Base-by-base conservation (phyloP, 2,329 filamentous ascomycete species). In the Penicillium hesseltinei region DNA sequence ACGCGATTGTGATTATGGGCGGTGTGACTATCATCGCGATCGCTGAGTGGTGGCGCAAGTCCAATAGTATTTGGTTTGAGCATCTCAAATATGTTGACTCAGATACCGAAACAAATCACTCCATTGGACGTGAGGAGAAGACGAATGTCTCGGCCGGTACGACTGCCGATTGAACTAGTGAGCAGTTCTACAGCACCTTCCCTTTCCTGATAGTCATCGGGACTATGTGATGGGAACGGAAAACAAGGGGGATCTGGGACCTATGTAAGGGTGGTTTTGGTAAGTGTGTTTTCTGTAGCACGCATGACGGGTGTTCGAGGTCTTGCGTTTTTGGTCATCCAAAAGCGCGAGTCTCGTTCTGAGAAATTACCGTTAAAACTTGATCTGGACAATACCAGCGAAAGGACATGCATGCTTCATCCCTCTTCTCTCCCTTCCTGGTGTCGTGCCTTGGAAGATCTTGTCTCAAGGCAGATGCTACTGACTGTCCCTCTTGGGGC, bases 301-400 rank as follows among this genome's bases (percentile, higher is more conserved):
- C 58, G 63, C 64, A 65, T 66, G 64, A 59, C 64, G 63, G 64
- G 63, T 65, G 64, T 66, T 64, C 64, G 64, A 63, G 57, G 49
- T 36, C 60, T 62, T 40, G 53, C 58, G 39, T 6, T 49, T 55
- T 50, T 55, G 53, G 38, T 44, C 31, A 25, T 36, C 56, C 56
- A 23, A 50, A 51, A 46, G 51, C 55, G 57, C 61, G 13, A 56
- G 35, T 42, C 61, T 71, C 63, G 72, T 70, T 74, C 73, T 76
- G 73, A 92, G 88, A 93, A 86, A 85, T 92, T 88, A 92, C 90
- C 89, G 90, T 88, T 81, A 81, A 80, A 90, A 92, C 89, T 92
- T 92, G 89, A 92, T 92, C 89, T 90, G 88, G 90, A 91, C 92
- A 92, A 93, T 92, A 90, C 90, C 88, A 91, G 91, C 91, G 91